Evolutionary conservation across 192 early-diverging fungal species (phyloP).

Genomic region (Backusella psychrophila): DNA sequence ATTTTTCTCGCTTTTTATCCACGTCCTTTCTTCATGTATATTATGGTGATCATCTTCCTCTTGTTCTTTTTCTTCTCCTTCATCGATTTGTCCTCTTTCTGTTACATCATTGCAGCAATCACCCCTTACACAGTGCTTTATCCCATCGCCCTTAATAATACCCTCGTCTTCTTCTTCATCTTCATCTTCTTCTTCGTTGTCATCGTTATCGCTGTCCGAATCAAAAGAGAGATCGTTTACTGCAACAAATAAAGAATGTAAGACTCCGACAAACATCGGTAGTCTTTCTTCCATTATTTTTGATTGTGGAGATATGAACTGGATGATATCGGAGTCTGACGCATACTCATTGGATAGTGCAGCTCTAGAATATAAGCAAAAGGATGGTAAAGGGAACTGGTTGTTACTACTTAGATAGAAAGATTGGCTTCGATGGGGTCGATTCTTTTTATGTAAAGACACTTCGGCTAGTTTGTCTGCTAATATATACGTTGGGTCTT

Average conservation of each 20-base stretch:
- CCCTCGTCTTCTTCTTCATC: not conserved
- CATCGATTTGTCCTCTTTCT: not conserved
- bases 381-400: not conserved
- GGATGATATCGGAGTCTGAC: slow-evolving; percentile 5
- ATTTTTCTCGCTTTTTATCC: not conserved
- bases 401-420: not conserved
- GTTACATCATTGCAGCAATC: not conserved
- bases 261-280: slow-evolving; percentile 13
- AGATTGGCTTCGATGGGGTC: not conserved
- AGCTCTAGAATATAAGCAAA: slow-evolving; percentile 5
- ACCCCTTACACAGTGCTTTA: not conserved
- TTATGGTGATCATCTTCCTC: not conserved
- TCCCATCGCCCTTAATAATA: not conserved
- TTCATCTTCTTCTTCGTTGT: not conserved
- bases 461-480: not conserved
- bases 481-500: not conserved
- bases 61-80: not conserved
- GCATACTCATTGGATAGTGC: not conserved
- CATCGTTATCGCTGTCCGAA: not conserved
- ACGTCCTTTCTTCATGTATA: not conserved
- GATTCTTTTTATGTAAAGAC: not conserved
- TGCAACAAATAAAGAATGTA: slow-evolving; percentile 5
- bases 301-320: slow-evolving; percentile 1
- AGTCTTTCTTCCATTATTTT: slow-evolving; percentile 1
- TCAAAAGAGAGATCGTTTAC: slow-evolving; percentile 3